Conservation (phyloP, 345 rosid species). For the Abelmoschus esculentus region DNA sequence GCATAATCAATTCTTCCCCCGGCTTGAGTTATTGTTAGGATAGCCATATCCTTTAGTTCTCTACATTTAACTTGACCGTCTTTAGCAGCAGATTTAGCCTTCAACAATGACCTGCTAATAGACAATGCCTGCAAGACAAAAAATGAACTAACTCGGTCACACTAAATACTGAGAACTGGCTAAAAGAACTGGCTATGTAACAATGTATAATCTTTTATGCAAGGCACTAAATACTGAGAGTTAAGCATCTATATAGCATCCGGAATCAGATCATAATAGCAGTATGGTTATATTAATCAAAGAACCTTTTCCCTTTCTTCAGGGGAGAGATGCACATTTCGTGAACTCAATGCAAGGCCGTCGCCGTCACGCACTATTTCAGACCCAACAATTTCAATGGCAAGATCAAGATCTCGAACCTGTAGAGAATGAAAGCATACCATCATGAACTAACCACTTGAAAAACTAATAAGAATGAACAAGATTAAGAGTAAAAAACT, state of each 20-base stretch:
- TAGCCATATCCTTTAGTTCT: constrained; percentile 38
- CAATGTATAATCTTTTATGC: no score
- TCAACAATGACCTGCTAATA: constrained; percentile 49
- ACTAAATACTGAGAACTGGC: neutral
- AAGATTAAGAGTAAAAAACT: neutral
- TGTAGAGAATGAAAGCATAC: constrained; percentile 15
- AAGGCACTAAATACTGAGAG: neutral
- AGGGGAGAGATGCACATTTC: constrained; percentile 67
- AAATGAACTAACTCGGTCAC: neutral
- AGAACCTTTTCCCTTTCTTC: constrained; percentile 62
- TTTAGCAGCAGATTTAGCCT: constrained; percentile 44
- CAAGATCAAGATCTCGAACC: constrained; percentile 85
- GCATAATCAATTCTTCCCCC: constrained; percentile 78
- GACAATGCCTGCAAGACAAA: constrained; percentile 60
- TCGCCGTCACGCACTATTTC: constrained; percentile 63
- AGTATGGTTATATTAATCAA: neutral
- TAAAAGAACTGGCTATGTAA: no score
- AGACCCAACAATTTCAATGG: constrained; percentile 55
- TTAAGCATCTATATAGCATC: neutral
- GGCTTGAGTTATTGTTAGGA: constrained; percentile 42
- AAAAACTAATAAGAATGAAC: neutral
- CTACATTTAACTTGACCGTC: constrained; percentile 35
- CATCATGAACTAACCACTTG: neutral
- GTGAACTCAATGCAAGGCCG: constrained; percentile 88
- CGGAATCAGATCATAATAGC: no score